Percentiles rank a stretch among this genome's conserved stretches.
phyloP scores from a whole-genome alignment of 2,329 filamentous ascomycete genomes.

The Fusarium avenaceum region DNA sequence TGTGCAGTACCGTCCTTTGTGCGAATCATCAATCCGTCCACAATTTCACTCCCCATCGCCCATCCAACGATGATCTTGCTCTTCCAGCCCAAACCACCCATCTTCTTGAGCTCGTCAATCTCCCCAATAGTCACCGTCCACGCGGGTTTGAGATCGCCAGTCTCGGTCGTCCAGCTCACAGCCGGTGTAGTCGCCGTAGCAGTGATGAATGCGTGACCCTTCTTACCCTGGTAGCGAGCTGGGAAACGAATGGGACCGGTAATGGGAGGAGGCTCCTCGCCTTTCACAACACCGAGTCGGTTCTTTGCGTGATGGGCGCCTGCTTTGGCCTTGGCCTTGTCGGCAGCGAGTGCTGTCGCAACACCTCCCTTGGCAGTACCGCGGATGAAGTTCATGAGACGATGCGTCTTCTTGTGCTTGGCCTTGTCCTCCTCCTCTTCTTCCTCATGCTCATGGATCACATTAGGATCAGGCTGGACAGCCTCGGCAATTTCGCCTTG shows the following conservation, averaged over 20 bases:
- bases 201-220: constrained; percentile 79
- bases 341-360: constrained; percentile 78
- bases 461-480: constrained; percentile 60
- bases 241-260: constrained; percentile 84
- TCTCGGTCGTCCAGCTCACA: constrained; percentile 73
- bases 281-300: constrained; percentile 75
- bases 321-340: constrained; percentile 76
- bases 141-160: constrained; percentile 67
- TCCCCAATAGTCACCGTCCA: constrained; percentile 80
- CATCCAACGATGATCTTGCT: constrained; percentile 85
- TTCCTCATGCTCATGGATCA: constrained; percentile 54
- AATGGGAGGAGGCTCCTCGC: constrained; percentile 56
- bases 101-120: constrained; percentile 80
- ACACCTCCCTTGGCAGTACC: constrained; percentile 78
- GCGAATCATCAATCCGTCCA: constrained; percentile 78
- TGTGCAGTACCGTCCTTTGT: constrained; percentile 68
- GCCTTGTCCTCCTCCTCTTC: constrained; percentile 63
- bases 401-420: constrained; percentile 58
- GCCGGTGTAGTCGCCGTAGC: constrained; percentile 76
- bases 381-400: constrained; percentile 75
- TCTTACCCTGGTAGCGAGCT: constrained; percentile 76
- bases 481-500: constrained; percentile 76
- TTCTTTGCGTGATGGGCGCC: constrained; percentile 73
- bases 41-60: constrained; percentile 79
- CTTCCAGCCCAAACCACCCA: constrained; percentile 88